These are phyloP conservation scores for Lonicera japonica DNA, from an alignment of 129 eudicot genomes.

Conservation along the genomic window DNA sequence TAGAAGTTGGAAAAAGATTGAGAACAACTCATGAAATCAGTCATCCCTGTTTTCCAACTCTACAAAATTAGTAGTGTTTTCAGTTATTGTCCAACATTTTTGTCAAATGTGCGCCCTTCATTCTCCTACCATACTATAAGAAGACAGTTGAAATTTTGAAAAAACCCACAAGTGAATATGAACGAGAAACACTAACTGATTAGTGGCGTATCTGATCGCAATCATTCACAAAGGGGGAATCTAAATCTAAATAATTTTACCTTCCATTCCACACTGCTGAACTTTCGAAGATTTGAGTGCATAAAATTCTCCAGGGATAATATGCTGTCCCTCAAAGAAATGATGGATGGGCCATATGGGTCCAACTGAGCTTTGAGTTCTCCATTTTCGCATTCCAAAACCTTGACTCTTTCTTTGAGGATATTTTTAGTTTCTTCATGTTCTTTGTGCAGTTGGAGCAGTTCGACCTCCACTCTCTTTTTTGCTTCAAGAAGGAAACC, in stretches of 20 bases:
- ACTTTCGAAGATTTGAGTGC: slow-evolving; percentile 32
- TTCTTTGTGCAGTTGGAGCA: slow-evolving; percentile 36
- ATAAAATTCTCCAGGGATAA: slow-evolving; percentile 53
- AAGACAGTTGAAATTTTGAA: no score
- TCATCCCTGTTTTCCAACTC: no score
- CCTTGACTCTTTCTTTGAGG: slow-evolving; percentile 25
- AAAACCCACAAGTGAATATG: no score
- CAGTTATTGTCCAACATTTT: no score
- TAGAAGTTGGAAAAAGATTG: no score
- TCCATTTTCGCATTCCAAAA: slow-evolving; percentile 57
- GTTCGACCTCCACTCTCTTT: slow-evolving; percentile 30
- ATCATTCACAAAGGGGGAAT: no score
- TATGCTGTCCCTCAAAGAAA: slow-evolving; percentile 51
- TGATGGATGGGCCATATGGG: slow-evolving; percentile 46
- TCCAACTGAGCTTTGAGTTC: slow-evolving; percentile 50
- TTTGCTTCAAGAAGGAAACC: slow-evolving; percentile 23
- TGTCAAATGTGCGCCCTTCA: no score
- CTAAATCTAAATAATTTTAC: slow-evolving; percentile 32
- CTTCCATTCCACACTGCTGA: slow-evolving; percentile 34
- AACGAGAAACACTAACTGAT: no score
- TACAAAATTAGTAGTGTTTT: no score
- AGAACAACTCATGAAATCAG: no score
- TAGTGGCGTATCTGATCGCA: no score
- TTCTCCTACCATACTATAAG: no score
- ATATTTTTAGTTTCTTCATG: slow-evolving; percentile 16